Evolutionary conservation across 129 eudicot species (phyloP), one percentile per base, ranked within the genome.

Genomic region (Smallanthus sonchifolius): DNA sequence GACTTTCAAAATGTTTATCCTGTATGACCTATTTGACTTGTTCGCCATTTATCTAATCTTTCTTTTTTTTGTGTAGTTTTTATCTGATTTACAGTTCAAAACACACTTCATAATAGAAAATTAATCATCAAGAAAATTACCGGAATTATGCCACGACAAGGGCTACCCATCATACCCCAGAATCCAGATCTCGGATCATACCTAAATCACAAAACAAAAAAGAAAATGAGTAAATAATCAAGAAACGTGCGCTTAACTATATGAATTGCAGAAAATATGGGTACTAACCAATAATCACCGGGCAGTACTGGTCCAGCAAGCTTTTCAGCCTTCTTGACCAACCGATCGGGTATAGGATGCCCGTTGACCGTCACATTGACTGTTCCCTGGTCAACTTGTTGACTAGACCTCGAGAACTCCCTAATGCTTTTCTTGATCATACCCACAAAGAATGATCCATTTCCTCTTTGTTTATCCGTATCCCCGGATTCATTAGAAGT

Each of bases 121-220:
- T 55, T 8, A 30, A 59, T 28, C 1, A 10, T 3, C 16, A 59
- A 30, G 24, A 61, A 74, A 70, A 9, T 79, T 91, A 95, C 99
- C 42, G 99, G 99, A 72, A 95, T 72, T 43, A 95, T 95, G 80
- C 99, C 99, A 49, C 91, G 96, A 74, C 99, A 91, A 82, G 97
- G 92, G 73, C 96, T 92, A 44, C 97, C 99, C 57, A 95, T 85
- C 62, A 82, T 83, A 62, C 99, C 99, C 99, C 99, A 95, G 65
- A 95, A 95, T 70, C 99, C 99, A 82, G 97, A 97, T 77, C 92
- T 81, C 36, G 79, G 81, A 67, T 95, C 99, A 70, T 95, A 95
- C 99, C 99, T 95, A 77, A 59, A 73, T 68, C 49, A 39, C 51
- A 56, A 20, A 44, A 4, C 36, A 13, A 32, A 48, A 20, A 44